Conservation (phyloP, 352 stramenopile species). For the Pythium phragmitis region DNA sequence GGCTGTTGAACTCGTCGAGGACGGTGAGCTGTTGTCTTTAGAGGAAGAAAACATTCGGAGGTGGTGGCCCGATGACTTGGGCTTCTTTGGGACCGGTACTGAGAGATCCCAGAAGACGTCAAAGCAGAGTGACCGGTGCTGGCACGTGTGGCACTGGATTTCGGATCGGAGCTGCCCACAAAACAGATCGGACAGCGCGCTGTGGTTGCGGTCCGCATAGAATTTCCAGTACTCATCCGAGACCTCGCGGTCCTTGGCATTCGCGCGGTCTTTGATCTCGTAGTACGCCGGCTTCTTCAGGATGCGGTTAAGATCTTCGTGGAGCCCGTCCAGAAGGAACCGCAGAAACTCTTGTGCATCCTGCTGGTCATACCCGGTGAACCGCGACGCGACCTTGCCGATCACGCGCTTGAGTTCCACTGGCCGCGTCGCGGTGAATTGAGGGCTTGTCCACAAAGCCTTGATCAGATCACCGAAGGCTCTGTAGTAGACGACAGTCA, state of each 20-base stretch:
- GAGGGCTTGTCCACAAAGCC: constrained; percentile 53
- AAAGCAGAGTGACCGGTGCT: constrained; percentile 72
- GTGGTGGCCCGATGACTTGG: constrained; percentile 31
- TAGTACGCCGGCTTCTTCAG: constrained; percentile 70
- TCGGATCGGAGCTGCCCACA: constrained; percentile 79
- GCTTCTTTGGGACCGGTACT: constrained; percentile 65
- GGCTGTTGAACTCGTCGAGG: background rate
- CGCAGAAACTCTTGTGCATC: constrained; percentile 91
- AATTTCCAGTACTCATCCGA: constrained; percentile 88
- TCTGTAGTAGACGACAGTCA: constrained; percentile 14
- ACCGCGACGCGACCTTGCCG: constrained; percentile 66
- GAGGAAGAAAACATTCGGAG: constrained; percentile 23
- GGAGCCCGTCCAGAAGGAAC: constrained; percentile 82
- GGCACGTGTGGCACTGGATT: constrained; percentile 74
- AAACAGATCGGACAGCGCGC: constrained; percentile 74
- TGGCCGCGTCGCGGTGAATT: constrained; percentile 57
- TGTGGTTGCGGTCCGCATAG: constrained; percentile 67
- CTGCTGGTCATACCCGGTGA: constrained; percentile 85
- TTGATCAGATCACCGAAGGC: constrained; percentile 73
- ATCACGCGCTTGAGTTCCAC: constrained; percentile 76
- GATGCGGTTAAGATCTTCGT: constrained; percentile 85
- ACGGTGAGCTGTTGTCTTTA: constrained; percentile 1
- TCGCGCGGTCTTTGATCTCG: constrained; percentile 62
- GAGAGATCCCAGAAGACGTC: constrained; percentile 87
- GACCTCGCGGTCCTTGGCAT: constrained; percentile 55